phyloP scores from a whole-genome alignment of 768 basidiomycete species.

The Suillus spraguei region DNA sequence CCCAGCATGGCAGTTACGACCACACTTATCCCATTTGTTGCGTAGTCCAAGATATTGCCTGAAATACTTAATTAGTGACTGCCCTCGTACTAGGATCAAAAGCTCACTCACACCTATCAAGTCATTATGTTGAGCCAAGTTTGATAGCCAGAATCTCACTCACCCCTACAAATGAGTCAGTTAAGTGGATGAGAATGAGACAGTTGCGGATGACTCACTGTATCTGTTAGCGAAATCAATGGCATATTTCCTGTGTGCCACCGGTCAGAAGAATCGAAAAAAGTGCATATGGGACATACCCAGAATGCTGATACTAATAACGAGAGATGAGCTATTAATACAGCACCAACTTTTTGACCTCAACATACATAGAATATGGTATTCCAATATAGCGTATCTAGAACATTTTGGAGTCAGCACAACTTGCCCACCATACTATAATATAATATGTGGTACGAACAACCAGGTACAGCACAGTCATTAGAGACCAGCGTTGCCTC shows the following conservation, averaged over 20 bases:
- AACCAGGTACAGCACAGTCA: neutral
- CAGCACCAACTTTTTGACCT: neutral
- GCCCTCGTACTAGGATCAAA: neutral
- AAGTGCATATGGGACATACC: neutral
- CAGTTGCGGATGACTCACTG: neutral
- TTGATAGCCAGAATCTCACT: neutral
- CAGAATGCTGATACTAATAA: neutral
- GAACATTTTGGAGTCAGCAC: neutral
- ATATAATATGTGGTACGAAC: neutral
- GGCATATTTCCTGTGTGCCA: neutral
- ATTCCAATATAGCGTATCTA: neutral
- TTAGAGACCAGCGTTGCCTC: neutral
- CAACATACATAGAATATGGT: neutral
- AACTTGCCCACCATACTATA: neutral
- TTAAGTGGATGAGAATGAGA: neutral
- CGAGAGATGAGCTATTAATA: neutral
- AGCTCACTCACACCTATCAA: neutral
- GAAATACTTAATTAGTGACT: neutral
- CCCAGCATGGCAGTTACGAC: neutral
- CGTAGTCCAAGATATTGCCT: neutral
- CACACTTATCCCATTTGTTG: neutral
- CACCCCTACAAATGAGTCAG: neutral
- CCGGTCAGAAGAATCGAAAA: neutral
- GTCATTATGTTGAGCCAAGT: neutral
- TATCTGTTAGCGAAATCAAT: neutral